Evolutionary conservation across 2,329 filamentous ascomycete genomes (phyloP), one percentile per base, ranked within the genome.

Genomic region (Colletotrichum magnum): DNA sequence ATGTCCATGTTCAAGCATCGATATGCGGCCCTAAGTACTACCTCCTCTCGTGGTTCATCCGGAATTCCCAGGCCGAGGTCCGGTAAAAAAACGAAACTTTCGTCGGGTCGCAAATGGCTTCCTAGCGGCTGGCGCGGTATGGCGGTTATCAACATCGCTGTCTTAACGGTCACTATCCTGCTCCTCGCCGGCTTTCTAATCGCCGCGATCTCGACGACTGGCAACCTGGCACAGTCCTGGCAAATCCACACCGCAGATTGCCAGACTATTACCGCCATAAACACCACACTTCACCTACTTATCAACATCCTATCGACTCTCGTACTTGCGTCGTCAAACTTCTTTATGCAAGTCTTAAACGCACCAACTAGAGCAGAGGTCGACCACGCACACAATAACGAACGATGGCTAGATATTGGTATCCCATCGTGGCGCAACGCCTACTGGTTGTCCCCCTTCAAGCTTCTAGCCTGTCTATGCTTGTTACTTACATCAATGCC

Each of bases 351-450:
- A 56, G 52, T 72, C 4, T 45, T 73, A 1, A 71, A 56, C 21
- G 56, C 69, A 7, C 72, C 72, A 0, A 64, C 67, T 4, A 58
- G 71, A 1, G 6, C 24, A 3, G 69, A 73, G 32, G 26, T 73
- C 6, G 82, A 88, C 54, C 70, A 70, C 12, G 85, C 85, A 0
- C 87, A 89, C 75, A 58, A 71, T 0, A 71, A 73, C 51, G 75
- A 78, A 2, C 75, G 72, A 13, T 83, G 81, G 80, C 73, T 87
- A 1, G 81, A 84, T 47, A 82, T 86, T 56, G 84, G 86, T 0
- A 73, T 85, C 2, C 75, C 80, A 6, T 84, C 82, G 39, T 28
- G 79, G 2, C 75, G 81, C 2, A 85, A 84, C 66, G 53, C 53
- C 26, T 69, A 72, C 18, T 50, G 54, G 5, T 57, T 77, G 18